Evolutionary conservation across 2,329 filamentous ascomycete genomes (phyloP), one percentile per base, ranked within the genome.

Genomic region (Magnaporthiopsis incrustans): DNA sequence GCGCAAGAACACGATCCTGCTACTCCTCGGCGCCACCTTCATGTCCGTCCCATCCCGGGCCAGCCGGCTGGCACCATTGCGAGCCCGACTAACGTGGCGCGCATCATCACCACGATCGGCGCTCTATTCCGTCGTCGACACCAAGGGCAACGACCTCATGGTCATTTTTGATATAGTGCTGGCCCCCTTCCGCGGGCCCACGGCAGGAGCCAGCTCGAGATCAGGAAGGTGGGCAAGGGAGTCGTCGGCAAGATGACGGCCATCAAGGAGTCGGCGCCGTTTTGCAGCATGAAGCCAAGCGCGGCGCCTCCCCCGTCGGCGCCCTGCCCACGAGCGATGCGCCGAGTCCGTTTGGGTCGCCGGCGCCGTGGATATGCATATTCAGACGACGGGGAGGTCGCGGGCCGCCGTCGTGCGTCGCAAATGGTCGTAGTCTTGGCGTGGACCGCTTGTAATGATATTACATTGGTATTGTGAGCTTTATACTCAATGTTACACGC

Each of bases 1-100:
- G 66, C 65, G 67, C 58, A 68, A 73, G 62, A 66, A 67, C 15
- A 67, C 73, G 61, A 69, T 72, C 50, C 65, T 73, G n/a, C 66
- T 66, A 44, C 72, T 74, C 67, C 59, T 74, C 35, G 66, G 59
- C 18, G 70, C 69, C 57, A 66, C 73, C 27, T 66, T 74, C 63
- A 68, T 73, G 64, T 66, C 71, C 64, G 61, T 73, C 68, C 70
- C 18, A 61, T 72, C 38, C 60, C 67, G 27, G 68, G 70, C 35
- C 61, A 67, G 62, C 30, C 63, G 22, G 64, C 53, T 22, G 60
- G 64, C 60, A 32, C 62, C 26, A n/a, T 67, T 8, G 50, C 63
- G 26, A 35, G 58, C 30, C 27, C 64, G 7, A 60, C 44, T 22
- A 32, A 15, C 59, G 62, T 66, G 27, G 61, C 32, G 8, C 57